phyloP scores from a whole-genome alignment of 2,329 filamentous ascomycete species.

The Corniculantispora saksenae region DNA sequence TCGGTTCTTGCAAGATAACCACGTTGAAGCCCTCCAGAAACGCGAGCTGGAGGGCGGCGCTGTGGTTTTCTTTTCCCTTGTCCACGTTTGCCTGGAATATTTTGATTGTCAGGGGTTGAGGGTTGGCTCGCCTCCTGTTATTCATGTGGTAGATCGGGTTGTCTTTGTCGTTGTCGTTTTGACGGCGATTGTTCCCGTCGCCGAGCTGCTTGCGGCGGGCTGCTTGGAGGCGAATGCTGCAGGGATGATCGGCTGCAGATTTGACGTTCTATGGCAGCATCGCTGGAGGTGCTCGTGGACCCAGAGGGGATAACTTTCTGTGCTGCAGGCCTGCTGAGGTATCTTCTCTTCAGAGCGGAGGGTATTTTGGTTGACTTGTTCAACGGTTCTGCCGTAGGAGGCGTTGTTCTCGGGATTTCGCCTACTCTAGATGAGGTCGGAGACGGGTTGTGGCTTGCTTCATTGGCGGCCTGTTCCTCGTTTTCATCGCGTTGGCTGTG shows the following conservation, averaged over 20 bases:
- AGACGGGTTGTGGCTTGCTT: not conserved
- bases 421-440: no score
- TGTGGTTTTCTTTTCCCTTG: not conserved
- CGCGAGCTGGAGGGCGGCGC: not conserved
- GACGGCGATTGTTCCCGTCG: not conserved
- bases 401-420: no score
- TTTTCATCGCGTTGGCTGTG: no score
- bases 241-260: not conserved
- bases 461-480: no score
- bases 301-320: not conserved
- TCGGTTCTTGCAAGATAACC: slow-evolving; percentile 6
- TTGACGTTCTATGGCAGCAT: not conserved
- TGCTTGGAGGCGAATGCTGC: not conserved
- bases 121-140: not conserved
- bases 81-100: slow-evolving; percentile 4
- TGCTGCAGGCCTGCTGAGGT: not conserved
- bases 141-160: not conserved
- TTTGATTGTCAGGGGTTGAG: not conserved
- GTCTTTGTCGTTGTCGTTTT: not conserved
- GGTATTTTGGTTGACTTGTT: no score
- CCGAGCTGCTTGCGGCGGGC: not conserved
- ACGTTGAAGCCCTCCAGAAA: slow-evolving; percentile 10
- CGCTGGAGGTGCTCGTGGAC: not conserved
- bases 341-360: not conserved
- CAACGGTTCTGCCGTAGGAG: no score